Evolutionary conservation across 148 eudicot species (phyloP).

Genomic region (Pouteria glomerata): DNA sequence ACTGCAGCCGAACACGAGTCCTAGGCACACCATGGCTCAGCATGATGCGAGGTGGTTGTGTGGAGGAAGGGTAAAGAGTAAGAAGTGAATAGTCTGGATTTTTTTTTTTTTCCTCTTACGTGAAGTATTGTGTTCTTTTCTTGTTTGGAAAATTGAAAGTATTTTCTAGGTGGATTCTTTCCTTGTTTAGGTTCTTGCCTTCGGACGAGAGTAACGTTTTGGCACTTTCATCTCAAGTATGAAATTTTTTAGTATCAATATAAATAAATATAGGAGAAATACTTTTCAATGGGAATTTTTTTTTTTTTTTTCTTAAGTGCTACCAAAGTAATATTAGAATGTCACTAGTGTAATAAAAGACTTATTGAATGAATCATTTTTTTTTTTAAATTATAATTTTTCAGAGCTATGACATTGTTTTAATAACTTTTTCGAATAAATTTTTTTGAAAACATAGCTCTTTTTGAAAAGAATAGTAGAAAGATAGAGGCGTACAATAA

Average conservation of each 20-base stretch:
- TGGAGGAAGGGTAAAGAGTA: background rate
- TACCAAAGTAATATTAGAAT: no score
- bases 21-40: constrained; percentile 24
- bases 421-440: no score
- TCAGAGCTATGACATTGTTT: no score
- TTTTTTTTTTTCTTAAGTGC: no score
- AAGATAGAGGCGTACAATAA: no score
- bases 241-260: no score
- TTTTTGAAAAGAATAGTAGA: no score
- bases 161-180: background rate
- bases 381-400: no score
- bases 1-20: constrained; percentile 25
- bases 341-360: no score
- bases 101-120: no score
- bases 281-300: background rate
- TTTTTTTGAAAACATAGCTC: no score
- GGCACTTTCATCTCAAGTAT: background rate
- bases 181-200: background rate
- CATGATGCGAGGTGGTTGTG: background rate
- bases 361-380: no score
- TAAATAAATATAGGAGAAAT: background rate
- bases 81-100: background rate
- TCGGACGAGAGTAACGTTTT: background rate
- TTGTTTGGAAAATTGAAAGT: background rate
- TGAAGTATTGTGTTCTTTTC: background rate